Base-by-base conservation (phyloP, 2,329 filamentous ascomycete species). In the Claviceps pazoutovae region DNA sequence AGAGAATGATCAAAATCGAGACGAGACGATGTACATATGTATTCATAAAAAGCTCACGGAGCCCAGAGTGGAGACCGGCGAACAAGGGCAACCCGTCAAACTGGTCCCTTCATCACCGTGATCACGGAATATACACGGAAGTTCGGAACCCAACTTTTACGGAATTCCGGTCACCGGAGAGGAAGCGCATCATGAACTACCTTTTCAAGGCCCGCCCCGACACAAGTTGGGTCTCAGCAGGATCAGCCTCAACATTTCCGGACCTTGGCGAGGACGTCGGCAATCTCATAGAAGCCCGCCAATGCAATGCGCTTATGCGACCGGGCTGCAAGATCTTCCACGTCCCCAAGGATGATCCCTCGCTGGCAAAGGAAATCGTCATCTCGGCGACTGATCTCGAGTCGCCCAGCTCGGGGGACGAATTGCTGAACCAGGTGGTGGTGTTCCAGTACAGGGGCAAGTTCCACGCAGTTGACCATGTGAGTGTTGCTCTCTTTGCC, bases 381-480 rank as follows among this genome's bases (percentile, higher is more conserved):
- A 57, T 4, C 52, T 60, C 8, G 64, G 59, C 1, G 62, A 64
- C 3, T 21, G 26, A 45, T 30, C 4, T 26, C 13, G 46, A 50
- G 39, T 47, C 43, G 5, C 36, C 42, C 23, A 45, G 21, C 34
- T 23, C 42, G 4, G 50, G 49, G 5, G 49, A 49, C 16, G 66
- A 70, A 2, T 51, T 81, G 52, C 72, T 70, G 46, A 72, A 83
- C 51, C 82, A 86, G 59, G 78, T 86, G 0, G 69, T 86, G 17
- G 72, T 86, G 0, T 86, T 85, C 55, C 73, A 73, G 56, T 83
- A 83, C 58, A 75, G 73, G 49, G 78, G 76, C 3, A 79, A 76
- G 54, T 71, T 86, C n/a, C 75, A 85, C 58, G 83, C 83, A 0
- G 68, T 86, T 21, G 81, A 86, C 53, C 82, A 86, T 68, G 82